phyloP scores from a whole-genome alignment of 139 green algal species.

The Chlorella sp. region DNA sequence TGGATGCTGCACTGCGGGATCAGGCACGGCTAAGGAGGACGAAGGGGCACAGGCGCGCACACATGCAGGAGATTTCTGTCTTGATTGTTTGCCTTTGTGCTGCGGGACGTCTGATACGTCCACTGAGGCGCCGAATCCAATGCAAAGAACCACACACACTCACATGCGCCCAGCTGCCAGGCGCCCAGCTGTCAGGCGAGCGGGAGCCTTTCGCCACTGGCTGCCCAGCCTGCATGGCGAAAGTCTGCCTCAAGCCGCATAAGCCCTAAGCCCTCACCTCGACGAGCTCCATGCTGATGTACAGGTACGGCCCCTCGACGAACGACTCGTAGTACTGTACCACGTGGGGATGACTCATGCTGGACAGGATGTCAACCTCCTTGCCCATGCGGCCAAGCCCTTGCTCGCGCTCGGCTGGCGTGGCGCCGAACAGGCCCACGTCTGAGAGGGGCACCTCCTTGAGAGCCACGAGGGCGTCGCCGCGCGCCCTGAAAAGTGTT shows the following conservation, averaged over 20 bases:
- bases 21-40: no score
- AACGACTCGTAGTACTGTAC: conserved; percentile 54
- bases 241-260: conserved; percentile 18
- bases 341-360: conserved; percentile 40
- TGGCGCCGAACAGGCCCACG: conserved; percentile 43
- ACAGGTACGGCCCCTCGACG: conserved; percentile 24
- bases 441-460: conserved; percentile 47
- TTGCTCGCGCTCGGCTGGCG: conserved; percentile 27
- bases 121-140: no score
- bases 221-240: conserved; percentile 12
- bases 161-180: no score
- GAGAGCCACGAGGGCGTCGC: conserved; percentile 37
- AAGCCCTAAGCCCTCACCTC: conserved; percentile 22
- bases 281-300: conserved; percentile 52
- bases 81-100: no score
- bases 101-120: no score
- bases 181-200: neutral
- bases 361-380: conserved; percentile 50
- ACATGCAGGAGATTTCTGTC: no score
- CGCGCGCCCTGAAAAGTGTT: conserved; percentile 15
- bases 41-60: no score
- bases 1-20: no score
- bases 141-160: no score
- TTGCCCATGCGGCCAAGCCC: conserved; percentile 33
- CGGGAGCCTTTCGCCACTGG: neutral